These are phyloP conservation scores for Myrmaecium sp. DNA, from an alignment of 2,329 filamentous ascomycete species.

Conservation along the genomic window DNA sequence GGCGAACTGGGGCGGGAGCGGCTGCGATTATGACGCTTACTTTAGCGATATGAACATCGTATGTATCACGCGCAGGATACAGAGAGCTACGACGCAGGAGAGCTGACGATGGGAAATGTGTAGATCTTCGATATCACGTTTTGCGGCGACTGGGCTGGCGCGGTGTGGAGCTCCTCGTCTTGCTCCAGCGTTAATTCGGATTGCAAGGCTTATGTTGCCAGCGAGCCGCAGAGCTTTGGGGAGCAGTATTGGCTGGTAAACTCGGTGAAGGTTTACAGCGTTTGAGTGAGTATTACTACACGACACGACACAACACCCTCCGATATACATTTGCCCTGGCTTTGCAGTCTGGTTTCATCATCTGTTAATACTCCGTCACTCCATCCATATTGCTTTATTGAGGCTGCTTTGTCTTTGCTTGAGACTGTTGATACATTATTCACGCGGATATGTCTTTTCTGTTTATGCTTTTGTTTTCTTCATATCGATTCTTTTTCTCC, in stretches of 20 bases:
- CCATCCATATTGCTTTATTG: too few relatives aligned
- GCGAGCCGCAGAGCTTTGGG: constrained; percentile 19
- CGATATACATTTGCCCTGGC: too few relatives aligned
- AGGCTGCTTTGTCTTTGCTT: too few relatives aligned
- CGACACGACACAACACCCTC: too few relatives aligned
- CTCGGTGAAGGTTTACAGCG: constrained; percentile 19
- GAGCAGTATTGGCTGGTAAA: constrained; percentile 23
- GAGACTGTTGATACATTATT: too few relatives aligned
- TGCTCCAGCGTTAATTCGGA: constrained; percentile 16
- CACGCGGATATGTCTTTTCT: too few relatives aligned
- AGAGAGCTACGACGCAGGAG: too few relatives aligned
- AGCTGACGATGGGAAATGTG: background rate
- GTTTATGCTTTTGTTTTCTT: too few relatives aligned
- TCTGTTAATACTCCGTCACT: too few relatives aligned
- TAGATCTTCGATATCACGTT: constrained; percentile 34
- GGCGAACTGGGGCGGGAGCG: constrained; percentile 19
- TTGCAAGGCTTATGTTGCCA: constrained; percentile 21
- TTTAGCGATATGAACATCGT: constrained; percentile 22
- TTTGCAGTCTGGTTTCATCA: too few relatives aligned
- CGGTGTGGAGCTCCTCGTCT: constrained; percentile 20
- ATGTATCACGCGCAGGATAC: constrained; percentile 5
- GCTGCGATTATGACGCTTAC: constrained; percentile 18
- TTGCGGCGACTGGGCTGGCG: constrained; percentile 39
- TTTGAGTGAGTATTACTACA: too few relatives aligned
- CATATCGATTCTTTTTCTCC: too few relatives aligned